Base-by-base conservation (phyloP, 2,329 filamentous ascomycete genomes). In the Aspergillus sp. region DNA sequence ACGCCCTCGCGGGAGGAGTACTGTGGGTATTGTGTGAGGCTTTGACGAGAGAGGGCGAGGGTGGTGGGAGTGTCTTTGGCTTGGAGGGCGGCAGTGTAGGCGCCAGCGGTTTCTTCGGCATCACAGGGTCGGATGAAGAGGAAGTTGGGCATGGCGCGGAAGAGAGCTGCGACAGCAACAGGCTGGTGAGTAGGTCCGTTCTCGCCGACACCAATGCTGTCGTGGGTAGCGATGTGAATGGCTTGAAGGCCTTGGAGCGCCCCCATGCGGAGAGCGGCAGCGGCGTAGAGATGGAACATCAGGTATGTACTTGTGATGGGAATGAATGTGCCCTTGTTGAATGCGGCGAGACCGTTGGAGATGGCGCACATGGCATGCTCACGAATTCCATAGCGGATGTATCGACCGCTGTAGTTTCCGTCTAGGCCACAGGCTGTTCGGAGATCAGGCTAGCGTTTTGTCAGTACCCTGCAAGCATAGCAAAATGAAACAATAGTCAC, bases 1-100 rank as follows among this genome's bases (percentile, higher is more conserved):
- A 79, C 77, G 6, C 69, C 71, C 3, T 73, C 69, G 31, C 77
- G 71, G 63, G 30, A 77, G 76, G 60, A 80, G 77, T 66, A 79
- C 75, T 19, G 70, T 70, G 4, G 77, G 74, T 3, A 58, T 17
- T 59, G 61, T 15, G 54, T 31, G 23, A 60, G 25, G 19, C 31
- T 47, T 31, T 63, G 61, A 5, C 61, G 58, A 9, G 61, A 58
- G n/a, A 60, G 54, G 11, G 61, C 53, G 38, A 64, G 53, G 13
- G 61, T 54, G 23, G 58, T 61, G 6, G 63, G 57, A 6, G 61
- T 65, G 7, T 54, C 34, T 7, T 45, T 57, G 30, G 60, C 59
- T 31, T 56, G 23, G n/a, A 62, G 22, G 8, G 62, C 59, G 13
- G 62, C 56, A 9, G 49, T 57, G 34, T 51, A 65, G 8, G 60